Conservation (phyloP, 2,329 filamentous ascomycete species). For the Domatiomyces globalis region DNA sequence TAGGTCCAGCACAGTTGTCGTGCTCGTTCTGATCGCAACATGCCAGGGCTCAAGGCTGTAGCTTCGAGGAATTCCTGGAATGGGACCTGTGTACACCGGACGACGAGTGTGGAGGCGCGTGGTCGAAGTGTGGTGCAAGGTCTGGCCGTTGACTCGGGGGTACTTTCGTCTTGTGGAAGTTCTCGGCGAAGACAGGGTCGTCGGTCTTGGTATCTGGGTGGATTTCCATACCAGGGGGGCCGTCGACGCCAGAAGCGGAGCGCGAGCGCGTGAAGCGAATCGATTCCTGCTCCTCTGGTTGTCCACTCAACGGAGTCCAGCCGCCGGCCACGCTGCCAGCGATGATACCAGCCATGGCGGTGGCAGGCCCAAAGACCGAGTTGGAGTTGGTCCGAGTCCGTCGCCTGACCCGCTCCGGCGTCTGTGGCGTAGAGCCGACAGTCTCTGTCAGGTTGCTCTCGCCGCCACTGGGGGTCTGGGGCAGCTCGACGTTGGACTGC, state of each 20-base stretch:
- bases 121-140: constrained; percentile 30
- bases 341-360: constrained; percentile 52
- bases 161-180: constrained; percentile 22
- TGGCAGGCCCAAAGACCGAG: constrained; percentile 43
- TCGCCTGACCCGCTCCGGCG: constrained; percentile 38
- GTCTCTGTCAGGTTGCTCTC: constrained; percentile 19
- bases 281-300: constrained; percentile 20
- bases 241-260: constrained; percentile 26
- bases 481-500: constrained; percentile 26
- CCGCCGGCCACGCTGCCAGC: constrained; percentile 49
- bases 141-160: constrained; percentile 36
- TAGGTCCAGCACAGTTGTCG: too few relatives aligned
- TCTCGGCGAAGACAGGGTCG: constrained; percentile 31
- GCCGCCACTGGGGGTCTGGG: constrained; percentile 28
- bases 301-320: constrained; percentile 47
- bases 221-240: constrained; percentile 32
- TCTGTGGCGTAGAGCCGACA: constrained; percentile 34
- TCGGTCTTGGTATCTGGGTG: constrained; percentile 33
- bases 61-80: constrained; percentile 4
- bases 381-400: constrained; percentile 46
- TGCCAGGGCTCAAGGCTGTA: background rate
- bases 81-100: constrained; percentile 10
- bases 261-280: constrained; percentile 26
- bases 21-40: too few relatives aligned
- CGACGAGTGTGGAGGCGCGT: constrained; percentile 23